These are phyloP conservation scores for Cucurbita argyrosperma DNA, from an alignment of 306 rosid genomes.

Conservation along the genomic window DNA sequence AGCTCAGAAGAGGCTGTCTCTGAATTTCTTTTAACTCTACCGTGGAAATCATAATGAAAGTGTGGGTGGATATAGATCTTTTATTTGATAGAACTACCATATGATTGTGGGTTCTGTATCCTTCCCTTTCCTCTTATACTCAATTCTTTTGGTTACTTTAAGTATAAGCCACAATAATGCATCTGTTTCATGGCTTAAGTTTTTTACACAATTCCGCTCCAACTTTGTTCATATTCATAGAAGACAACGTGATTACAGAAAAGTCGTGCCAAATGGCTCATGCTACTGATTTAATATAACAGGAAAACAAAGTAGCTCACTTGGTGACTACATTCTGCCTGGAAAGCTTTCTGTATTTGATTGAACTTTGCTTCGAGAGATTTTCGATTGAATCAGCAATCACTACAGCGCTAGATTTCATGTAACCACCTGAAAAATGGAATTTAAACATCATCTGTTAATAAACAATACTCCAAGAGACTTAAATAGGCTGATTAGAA, in stretches of 20 bases:
- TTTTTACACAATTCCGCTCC: neutral
- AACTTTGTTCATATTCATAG: neutral
- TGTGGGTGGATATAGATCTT: neutral
- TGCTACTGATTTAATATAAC: neutral
- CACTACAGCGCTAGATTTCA: conserved; percentile 80
- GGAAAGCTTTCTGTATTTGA: conserved; percentile 29
- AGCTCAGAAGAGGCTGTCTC: neutral
- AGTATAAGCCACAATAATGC: neutral
- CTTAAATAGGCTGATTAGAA: no score
- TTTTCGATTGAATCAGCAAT: conserved; percentile 76
- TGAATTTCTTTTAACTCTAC: neutral
- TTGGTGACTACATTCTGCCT: neutral
- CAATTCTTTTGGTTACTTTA: neutral
- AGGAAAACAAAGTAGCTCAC: neutral
- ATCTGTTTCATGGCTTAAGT: neutral
- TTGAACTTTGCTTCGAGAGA: conserved; percentile 51
- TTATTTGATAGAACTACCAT: neutral
- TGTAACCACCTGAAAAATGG: conserved; percentile 74
- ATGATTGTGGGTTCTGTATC: neutral
- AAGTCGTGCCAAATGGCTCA: neutral
- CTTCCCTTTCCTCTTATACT: no score
- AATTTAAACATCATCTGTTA: neutral
- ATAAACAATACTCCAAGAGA: neutral
- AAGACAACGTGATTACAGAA: neutral
- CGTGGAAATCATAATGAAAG: neutral